Evolutionary conservation across 2,329 filamentous ascomycete species (phyloP).

Genomic region (Seiridium unicorne): DNA sequence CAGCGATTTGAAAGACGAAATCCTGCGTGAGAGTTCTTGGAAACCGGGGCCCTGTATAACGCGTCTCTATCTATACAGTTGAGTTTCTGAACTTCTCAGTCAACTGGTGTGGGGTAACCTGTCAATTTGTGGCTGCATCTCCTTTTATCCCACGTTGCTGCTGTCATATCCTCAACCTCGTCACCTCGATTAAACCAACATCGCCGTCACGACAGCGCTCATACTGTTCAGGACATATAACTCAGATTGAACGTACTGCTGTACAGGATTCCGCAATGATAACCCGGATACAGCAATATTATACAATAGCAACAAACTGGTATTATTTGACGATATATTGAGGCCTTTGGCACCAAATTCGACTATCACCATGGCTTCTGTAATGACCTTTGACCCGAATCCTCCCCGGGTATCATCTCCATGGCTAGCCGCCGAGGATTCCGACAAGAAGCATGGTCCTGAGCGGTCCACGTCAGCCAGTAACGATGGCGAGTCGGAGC

Average conservation of each 20-base stretch:
- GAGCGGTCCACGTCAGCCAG: slow-evolving; percentile 31
- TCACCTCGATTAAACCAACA: no score
- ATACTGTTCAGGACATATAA: not conserved
- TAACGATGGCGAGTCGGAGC: slow-evolving; percentile 23
- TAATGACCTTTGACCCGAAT: slow-evolving; percentile 92
- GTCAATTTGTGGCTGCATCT: no score
- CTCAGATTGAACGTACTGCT: slow-evolving; percentile 6
- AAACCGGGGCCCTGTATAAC: no score
- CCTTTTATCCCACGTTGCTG: no score
- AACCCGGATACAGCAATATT: slow-evolving; percentile 30
- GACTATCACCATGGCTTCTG: slow-evolving; percentile 71
- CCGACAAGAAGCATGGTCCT: slow-evolving; percentile 29
- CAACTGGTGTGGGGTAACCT: no score
- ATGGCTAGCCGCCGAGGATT: slow-evolving; percentile 66
- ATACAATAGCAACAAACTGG: slow-evolving; percentile 24
- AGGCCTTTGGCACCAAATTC: not conserved
- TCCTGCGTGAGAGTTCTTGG: no score
- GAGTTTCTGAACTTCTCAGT: no score
- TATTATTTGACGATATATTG: slow-evolving; percentile 1
- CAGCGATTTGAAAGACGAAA: no score
- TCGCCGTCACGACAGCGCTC: not conserved
- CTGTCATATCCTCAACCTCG: no score
- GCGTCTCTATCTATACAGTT: no score
- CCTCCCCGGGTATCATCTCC: slow-evolving; percentile 86
- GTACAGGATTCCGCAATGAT: slow-evolving; percentile 35